phyloP scores from a whole-genome alignment of 495 filamentous ascomycete species.

The Hypoxylon intermedium region DNA sequence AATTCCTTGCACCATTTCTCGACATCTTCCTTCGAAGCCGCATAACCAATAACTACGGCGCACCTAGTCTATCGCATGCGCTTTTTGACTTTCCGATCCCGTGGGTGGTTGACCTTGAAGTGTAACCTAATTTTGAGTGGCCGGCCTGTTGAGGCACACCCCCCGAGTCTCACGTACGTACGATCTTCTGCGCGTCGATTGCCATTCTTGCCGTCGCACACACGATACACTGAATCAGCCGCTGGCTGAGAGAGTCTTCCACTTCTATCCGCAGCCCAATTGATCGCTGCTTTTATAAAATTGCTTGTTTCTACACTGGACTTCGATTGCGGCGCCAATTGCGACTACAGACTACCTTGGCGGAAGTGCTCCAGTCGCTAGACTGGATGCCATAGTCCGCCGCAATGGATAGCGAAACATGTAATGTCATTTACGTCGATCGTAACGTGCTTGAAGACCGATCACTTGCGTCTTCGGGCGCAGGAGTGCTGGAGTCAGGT shows the following conservation, averaged over 20 bases:
- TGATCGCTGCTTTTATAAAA: conserved; percentile 25
- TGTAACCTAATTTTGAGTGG: conserved; percentile 35
- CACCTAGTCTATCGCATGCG: conserved; percentile 26
- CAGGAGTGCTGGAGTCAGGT: conserved; percentile 34
- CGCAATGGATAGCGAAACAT: conserved; percentile 73
- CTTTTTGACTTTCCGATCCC: conserved; percentile 14
- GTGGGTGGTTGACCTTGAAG: conserved; percentile 34
- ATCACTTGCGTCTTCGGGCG: conserved; percentile 49
- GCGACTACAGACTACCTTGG: conserved; percentile 41
- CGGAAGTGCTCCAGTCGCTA: conserved; percentile 57
- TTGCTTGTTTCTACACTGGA: conserved; percentile 6
- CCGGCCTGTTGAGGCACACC: conserved; percentile 33
- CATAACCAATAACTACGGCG: conserved; percentile 31
- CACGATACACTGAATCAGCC: conserved; percentile 27
- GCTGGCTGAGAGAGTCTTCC: conserved; percentile 33
- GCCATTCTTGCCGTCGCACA: conserved; percentile 37
- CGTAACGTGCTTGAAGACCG: conserved; percentile 71
- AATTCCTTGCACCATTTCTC: conserved; percentile 32
- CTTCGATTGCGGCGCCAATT: conserved; percentile 31
- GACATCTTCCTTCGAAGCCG: conserved; percentile 32
- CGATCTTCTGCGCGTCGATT: conserved; percentile 36
- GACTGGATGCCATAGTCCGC: conserved; percentile 55
- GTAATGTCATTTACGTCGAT: conserved; percentile 85
- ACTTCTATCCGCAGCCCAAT: conserved; percentile 22
- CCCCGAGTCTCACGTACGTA: conserved; percentile 31